These are phyloP conservation scores for Colletotrichum costaricense DNA, from an alignment of 2,329 filamentous ascomycete species.

Conservation along the genomic window DNA sequence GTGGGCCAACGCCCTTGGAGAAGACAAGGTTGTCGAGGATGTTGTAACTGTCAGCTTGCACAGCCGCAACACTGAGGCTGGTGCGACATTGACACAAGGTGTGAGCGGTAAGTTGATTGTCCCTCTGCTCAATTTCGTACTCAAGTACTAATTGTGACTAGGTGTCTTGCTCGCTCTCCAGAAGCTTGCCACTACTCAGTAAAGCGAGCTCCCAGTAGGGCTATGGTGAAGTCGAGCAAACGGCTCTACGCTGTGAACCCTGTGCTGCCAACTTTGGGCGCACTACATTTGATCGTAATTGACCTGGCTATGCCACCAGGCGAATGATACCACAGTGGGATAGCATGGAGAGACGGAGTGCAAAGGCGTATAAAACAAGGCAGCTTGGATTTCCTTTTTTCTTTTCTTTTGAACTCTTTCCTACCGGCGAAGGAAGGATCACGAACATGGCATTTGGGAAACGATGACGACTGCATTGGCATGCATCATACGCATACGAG, in stretches of 20 bases:
- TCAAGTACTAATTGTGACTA: constrained; percentile 33
- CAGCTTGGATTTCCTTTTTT: constrained; percentile 17
- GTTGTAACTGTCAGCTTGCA: constrained; percentile 90
- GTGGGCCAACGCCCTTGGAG: constrained; percentile 86
- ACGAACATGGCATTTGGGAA: constrained; percentile 2
- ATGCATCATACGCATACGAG: constrained; percentile 11
- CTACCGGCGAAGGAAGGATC: neutral
- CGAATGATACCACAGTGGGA: constrained; percentile 31
- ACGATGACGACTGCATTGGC: constrained; percentile 32
- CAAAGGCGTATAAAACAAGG: constrained; percentile 34
- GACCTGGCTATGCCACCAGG: constrained; percentile 31
- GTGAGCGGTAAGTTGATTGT: constrained; percentile 79
- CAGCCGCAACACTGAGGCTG: constrained; percentile 88
- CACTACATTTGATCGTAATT: constrained; percentile 23
- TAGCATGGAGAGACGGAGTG: constrained; percentile 19
- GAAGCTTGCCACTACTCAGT: constrained; percentile 46
- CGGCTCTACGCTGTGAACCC: neutral
- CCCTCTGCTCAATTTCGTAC: fast-evolving
- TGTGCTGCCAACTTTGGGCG: neutral
- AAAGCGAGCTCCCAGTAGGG: neutral
- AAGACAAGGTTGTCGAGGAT: constrained; percentile 68
- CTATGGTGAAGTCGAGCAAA: neutral
- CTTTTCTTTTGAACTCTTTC: neutral
- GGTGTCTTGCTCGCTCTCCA: constrained; percentile 57
- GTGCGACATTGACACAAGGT: constrained; percentile 87